Percentiles rank a stretch among this genome's conserved stretches.
phyloP scores from a whole-genome alignment of 2,329 filamentous ascomycete species.

The Aspergillus sp. region DNA sequence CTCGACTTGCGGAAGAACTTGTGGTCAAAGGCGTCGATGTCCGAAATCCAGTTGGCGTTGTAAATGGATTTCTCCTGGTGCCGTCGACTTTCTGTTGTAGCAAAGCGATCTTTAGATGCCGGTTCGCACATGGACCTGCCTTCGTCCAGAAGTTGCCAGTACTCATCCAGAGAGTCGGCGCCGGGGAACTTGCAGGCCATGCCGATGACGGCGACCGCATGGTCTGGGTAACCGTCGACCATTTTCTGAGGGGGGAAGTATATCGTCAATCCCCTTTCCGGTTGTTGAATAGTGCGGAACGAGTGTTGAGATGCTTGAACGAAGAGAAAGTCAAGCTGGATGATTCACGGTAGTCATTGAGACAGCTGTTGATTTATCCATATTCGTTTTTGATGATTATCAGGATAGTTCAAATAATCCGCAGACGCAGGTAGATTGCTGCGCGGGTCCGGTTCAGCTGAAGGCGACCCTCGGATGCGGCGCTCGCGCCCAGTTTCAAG shows the following conservation, averaged over 20 bases:
- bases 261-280: not conserved
- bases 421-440: not conserved
- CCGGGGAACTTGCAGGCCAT: slow-evolving; percentile 42
- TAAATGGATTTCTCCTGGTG: not conserved
- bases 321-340: not conserved
- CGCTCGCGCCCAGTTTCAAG: not conserved
- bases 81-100: not conserved
- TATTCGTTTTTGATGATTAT: no score
- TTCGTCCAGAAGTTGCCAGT: slow-evolving; percentile 34
- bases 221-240: not conserved
- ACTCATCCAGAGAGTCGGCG: slow-evolving; percentile 41
- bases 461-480: no score
- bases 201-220: slow-evolving; percentile 41
- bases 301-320: not conserved
- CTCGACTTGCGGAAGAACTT: slow-evolving; percentile 33
- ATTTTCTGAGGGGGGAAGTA: not conserved
- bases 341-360: not conserved
- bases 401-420: not conserved
- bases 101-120: not conserved
- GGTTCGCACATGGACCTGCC: slow-evolving; percentile 27
- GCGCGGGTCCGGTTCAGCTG: not conserved
- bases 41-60: not conserved
- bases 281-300: not conserved
- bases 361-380: not conserved
- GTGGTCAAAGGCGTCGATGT: slow-evolving; percentile 35